Percentiles rank a stretch among this genome's conserved stretches.
Evolutionary conservation across 257 asterid genomes (phyloP).

Genomic region (Primulina huaijiensis): DNA sequence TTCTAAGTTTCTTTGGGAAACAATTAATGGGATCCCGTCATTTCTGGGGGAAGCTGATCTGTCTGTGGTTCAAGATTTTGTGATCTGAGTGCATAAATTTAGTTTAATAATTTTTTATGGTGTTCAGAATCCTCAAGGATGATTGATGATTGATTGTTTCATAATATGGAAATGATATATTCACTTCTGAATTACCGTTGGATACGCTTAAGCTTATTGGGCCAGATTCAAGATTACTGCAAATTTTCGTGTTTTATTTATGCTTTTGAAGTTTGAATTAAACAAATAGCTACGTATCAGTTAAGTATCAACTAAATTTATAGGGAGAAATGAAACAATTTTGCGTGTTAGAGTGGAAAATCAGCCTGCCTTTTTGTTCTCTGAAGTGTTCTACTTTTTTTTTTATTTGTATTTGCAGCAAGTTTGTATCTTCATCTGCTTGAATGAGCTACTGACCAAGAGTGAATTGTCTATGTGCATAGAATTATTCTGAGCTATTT

Average conservation of each 20-base stretch:
- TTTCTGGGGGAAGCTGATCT: not conserved
- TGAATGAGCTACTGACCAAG: not conserved
- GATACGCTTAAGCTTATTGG: not conserved
- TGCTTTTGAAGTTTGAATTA: not conserved
- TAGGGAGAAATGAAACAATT: too few species aligned
- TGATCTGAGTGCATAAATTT: slow-evolving; percentile 12
- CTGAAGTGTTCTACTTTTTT: too few species aligned
- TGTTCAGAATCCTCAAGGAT: too few species aligned
- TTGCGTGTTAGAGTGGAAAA: too few species aligned
- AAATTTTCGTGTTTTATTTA: too few species aligned
- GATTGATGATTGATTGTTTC: not conserved
- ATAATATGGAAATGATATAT: not conserved
- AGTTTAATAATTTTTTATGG: not conserved
- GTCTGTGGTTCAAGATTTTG: slow-evolving; percentile 11
- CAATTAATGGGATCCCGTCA: slow-evolving; percentile 6
- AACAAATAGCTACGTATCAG: not conserved
- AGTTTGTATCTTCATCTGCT: not conserved
- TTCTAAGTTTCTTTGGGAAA: not conserved
- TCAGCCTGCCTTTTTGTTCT: too few species aligned
- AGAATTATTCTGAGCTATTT: not conserved
- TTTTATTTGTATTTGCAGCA: too few species aligned
- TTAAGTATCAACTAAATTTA: too few species aligned
- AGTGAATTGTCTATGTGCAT: slow-evolving; percentile 3
- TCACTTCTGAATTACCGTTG: not conserved
- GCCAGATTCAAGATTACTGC: not conserved